Evolutionary conservation across 345 rosid genomes (phyloP), one percentile per base, ranked within the genome.

Genomic region (Eucalyptus polybractea): DNA sequence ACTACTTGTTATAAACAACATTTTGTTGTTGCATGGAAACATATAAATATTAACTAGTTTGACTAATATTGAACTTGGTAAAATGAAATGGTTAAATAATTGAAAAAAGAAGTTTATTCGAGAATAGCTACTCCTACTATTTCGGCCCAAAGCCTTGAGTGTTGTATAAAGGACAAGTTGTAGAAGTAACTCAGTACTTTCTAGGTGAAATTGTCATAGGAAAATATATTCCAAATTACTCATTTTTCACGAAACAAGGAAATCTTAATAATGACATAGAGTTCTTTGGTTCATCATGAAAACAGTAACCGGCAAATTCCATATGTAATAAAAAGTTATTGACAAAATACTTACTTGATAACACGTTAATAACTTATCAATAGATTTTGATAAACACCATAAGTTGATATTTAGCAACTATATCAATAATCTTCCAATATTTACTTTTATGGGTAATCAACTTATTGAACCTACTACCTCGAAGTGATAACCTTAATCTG

Each of bases 231-330:
- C 1, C 2, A n/a, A 65, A 65, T 14, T 65, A 13, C 1, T 65
- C 5, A n/a, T 65, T 67, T 65, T 67, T 15, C 6, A 3, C 7
- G 2, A 69, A 69, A 69, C 7, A 69, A 69, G 1, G 0, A 4
- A 5, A 8, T 3, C 24, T 31, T n/a, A 65, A 17, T 69, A 69
- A 31, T 16, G 80, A 33, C 24, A 69, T 8, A 8, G 7, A 31
- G 42, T 69, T 16, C 4, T 69, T 69, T 33, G 24, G 24, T 8
- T 0, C 12, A 69, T 37, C 24, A 0, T 8, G 25, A 33, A 3
- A 33, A 31, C 0, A 17, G 3, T 15, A 15, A 4, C 0, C 0
- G 2, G 3, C 11, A 31, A 67, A 31, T 67, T 31, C 6, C 21
- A 8, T n/a, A 0, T 31, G 0, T 31, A 7, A 31, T 67, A 15